A percentile compares a stretch with the other conserved stretches of the same genome.
Conservation (phyloP, 2,329 filamentous ascomycete species). For the Diaporthe aspalathi region DNA sequence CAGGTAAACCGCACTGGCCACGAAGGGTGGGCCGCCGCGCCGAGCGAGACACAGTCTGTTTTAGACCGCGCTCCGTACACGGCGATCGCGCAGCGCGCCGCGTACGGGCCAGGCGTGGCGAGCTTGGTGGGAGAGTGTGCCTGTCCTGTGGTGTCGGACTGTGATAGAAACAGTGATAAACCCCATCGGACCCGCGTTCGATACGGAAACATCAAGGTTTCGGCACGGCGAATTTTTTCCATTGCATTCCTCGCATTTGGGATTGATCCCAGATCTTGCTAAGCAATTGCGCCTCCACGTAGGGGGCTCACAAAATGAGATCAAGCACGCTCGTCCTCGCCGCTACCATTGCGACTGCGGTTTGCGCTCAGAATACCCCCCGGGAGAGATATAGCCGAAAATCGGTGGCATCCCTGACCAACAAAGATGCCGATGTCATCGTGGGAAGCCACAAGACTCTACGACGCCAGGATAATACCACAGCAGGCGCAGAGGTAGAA, state of each 20-base stretch:
- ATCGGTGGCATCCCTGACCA: not conserved
- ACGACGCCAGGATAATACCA: not conserved
- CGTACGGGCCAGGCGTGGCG: not conserved
- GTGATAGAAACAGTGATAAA: not conserved
- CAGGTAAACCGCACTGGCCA: not conserved
- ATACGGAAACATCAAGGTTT: not conserved
- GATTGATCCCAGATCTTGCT: not conserved
- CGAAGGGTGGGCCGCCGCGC: constrained; percentile 7
- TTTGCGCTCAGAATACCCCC: not conserved
- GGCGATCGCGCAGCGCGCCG: constrained; percentile 1
- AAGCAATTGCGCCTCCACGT: not conserved
- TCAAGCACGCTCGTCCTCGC: not conserved
- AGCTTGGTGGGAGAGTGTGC: not conserved
- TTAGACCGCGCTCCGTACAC: not conserved
- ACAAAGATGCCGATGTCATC: not conserved
- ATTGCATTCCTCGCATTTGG: not conserved
- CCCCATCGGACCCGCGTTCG: not conserved
- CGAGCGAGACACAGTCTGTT: constrained; percentile 8
- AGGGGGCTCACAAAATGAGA: too few species aligned
- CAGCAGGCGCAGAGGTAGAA: not conserved
- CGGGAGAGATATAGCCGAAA: not conserved
- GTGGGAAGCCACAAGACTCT: not conserved
- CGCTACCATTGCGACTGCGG: not conserved
- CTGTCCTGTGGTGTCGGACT: not conserved
- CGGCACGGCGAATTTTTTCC: not conserved